phyloP scores from a whole-genome alignment of 371 early-diverging fungal species.

The Rhizopus stolonifer region DNA sequence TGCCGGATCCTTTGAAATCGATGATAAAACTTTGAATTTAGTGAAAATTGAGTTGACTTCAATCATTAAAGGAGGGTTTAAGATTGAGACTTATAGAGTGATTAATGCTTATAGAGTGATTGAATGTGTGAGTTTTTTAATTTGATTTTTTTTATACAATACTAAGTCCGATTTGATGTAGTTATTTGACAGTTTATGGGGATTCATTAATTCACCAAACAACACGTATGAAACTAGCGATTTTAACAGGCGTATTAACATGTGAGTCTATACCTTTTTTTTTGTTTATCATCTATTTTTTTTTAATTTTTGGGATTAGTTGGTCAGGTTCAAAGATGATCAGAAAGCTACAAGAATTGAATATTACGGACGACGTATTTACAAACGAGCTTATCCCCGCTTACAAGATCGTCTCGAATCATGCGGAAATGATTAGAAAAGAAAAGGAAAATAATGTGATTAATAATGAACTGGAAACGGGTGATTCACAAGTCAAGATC shows the following conservation, averaged over 20 bases:
- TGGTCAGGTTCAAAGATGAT: constrained; percentile 41
- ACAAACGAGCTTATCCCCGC: constrained; percentile 23
- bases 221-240: constrained; percentile 28
- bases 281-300: not conserved
- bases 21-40: constrained; percentile 36
- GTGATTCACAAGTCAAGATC: not conserved
- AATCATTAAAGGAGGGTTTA: constrained; percentile 20
- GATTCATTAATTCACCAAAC: constrained; percentile 20
- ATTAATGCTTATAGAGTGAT: no score
- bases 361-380: constrained; percentile 24
- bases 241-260: constrained; percentile 37
- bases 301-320: constrained; percentile 3
- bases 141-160: no score
- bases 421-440: constrained; percentile 31
- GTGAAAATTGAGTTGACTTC: constrained; percentile 39
- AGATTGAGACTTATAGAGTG: constrained; percentile 28
- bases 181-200: constrained; percentile 19
- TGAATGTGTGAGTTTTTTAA: constrained; percentile 7
- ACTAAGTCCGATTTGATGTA: no score
- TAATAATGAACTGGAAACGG: not conserved
- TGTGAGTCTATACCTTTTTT: constrained; percentile 30
- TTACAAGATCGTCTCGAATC: constrained; percentile 13
- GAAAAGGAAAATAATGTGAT: constrained; percentile 13
- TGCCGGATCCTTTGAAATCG: constrained; percentile 53
- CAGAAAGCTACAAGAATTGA: constrained; percentile 18